Conservation (phyloP, 495 filamentous ascomycete species). For the Xylaria acuta region DNA sequence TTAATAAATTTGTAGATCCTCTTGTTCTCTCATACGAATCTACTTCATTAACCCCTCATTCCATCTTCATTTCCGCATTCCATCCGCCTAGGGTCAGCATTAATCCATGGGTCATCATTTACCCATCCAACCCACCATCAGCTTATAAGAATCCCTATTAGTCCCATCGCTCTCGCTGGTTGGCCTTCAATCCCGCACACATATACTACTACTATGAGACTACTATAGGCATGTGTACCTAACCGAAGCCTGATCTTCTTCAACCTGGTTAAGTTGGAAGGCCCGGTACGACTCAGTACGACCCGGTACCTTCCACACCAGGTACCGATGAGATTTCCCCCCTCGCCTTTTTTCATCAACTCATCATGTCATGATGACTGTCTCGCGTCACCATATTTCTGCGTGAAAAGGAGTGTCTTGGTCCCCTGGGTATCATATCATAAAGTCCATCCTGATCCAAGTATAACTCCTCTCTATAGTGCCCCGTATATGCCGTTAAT, state of each 20-base stretch:
- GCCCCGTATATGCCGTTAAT: slow-evolving; percentile 7
- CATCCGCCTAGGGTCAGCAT: background rate
- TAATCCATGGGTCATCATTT: background rate
- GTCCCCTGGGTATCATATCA: slow-evolving; percentile 24
- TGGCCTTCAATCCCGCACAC: background rate
- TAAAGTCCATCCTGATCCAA: background rate
- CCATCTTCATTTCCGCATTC: background rate
- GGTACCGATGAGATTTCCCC: background rate
- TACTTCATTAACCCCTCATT: background rate
- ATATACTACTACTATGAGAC: background rate
- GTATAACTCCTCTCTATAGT: slow-evolving; percentile 16
- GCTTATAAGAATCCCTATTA: slow-evolving; percentile 6
- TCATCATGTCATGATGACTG: background rate
- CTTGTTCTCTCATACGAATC: background rate
- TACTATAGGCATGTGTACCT: slow-evolving; percentile 26
- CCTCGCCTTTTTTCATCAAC: background rate
- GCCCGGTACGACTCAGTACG: background rate
- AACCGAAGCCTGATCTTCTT: slow-evolving; percentile 8
- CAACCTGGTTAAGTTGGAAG: background rate
- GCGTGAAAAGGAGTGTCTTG: slow-evolving; percentile 17
- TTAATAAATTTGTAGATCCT: background rate
- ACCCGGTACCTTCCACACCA: background rate
- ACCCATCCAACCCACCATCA: slow-evolving; percentile 1
- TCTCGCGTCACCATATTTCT: background rate
- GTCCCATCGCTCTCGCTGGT: background rate